Evolutionary conservation across 2,329 filamentous ascomycete species (phyloP).

Genomic region (Colletotrichum sp.): DNA sequence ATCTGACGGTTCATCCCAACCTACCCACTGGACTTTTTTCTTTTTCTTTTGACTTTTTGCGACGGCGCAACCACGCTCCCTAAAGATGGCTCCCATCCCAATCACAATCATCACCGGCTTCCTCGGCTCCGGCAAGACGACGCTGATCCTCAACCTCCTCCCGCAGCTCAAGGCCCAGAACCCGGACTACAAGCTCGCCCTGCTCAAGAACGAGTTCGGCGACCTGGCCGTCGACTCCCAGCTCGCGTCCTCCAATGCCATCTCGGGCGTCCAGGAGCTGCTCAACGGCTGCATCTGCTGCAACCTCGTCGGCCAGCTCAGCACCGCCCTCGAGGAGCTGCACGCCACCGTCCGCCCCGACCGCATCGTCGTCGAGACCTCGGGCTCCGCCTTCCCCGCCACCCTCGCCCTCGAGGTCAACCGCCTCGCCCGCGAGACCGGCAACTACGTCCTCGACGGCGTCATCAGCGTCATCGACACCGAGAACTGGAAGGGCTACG

Average conservation of each 20-base stretch:
- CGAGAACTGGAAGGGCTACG: slow-evolving; percentile 94
- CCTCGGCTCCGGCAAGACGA: slow-evolving; percentile 95
- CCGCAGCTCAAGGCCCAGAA: slow-evolving; percentile 82
- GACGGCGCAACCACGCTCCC: neutral
- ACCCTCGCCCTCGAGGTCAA: slow-evolving; percentile 93
- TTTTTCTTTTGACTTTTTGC: neutral
- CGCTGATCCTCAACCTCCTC: slow-evolving; percentile 90
- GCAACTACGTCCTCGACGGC: slow-evolving; percentile 79
- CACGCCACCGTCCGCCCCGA: slow-evolving; percentile 66
- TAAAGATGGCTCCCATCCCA: slow-evolving; percentile 71
- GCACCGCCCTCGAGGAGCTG: slow-evolving; percentile 79
- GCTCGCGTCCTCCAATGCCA: slow-evolving; percentile 80
- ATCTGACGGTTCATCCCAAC: slow-evolving; percentile 5
- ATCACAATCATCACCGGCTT: slow-evolving; percentile 97
- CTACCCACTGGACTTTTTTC: neutral
- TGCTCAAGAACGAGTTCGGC: slow-evolving; percentile 98
- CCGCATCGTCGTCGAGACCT: slow-evolving; percentile 93
- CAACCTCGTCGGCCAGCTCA: slow-evolving; percentile 92
- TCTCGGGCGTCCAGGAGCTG: slow-evolving; percentile 89
- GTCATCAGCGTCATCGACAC: slow-evolving; percentile 91
- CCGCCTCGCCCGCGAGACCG: slow-evolving; percentile 72
- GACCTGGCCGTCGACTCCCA: slow-evolving; percentile 93
- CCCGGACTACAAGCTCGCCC: slow-evolving; percentile 81
- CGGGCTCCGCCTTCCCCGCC: slow-evolving; percentile 84
- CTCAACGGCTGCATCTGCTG: slow-evolving; percentile 99